Evolutionary conservation across 2,329 filamentous ascomycete genomes (phyloP), one percentile per base, ranked within the genome.

Genomic region (Xylariaceae sp.): DNA sequence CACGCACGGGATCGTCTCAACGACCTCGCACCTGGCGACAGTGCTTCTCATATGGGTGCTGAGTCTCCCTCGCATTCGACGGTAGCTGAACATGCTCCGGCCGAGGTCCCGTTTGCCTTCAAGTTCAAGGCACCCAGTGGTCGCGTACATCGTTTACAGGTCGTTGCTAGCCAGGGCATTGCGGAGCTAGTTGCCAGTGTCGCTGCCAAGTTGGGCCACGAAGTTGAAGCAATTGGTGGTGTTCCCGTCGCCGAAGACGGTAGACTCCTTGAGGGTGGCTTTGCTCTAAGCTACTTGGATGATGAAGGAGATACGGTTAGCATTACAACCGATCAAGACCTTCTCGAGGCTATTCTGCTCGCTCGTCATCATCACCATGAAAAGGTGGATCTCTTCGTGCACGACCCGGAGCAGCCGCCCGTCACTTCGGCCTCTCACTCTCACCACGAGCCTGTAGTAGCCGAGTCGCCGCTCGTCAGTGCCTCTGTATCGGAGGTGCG

Each of bases 51-150:
- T 66, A 84, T 89, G 57, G 94, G 92, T 51, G 79, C 84, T 39
- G 89, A 92, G 46, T 90, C 88, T 2, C 90, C 89, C 9, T 76
- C 85, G 26, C 85, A 83, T 52, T 91, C 87, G 26, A 75, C 71
- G 29, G 62, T 83, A 27, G 70, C 79, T 6, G 78, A 86, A 46
- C 79, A 85, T 19, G 73, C 77, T 3, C 76, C 81, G 1, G 81
- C 88, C 65, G 89, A 95, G 62, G 72, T 83, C 8, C 89, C 92
- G 0, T 99, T 97, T 73, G 84, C 92, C 2, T 99, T 99, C 84
- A 99, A 99, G 73, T 99, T 99, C 81, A 97, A 97, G 77, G 91
- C 94, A 1, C 94, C 94, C 1, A 91, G 89, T 64, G 94, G 92
- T 45, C 89, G 94, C 50, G 91, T 97, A 19, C 94, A 99, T 72